These are phyloP conservation scores for Sarocladium oryzae DNA, from an alignment of 2,329 filamentous ascomycete genomes.

Conservation along the genomic window DNA sequence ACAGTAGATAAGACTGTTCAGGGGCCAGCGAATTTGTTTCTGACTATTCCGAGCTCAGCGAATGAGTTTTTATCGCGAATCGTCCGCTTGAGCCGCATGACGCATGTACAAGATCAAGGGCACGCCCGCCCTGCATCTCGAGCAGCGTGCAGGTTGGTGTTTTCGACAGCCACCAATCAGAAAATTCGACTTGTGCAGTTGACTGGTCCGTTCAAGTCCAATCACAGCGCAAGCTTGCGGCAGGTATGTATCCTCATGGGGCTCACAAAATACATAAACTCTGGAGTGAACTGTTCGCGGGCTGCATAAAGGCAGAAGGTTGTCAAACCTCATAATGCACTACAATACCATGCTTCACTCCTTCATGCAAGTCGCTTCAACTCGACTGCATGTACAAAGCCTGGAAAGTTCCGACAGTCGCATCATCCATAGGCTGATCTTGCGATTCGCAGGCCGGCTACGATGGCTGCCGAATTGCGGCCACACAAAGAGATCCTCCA, in stretches of 20 bases:
- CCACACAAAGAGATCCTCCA: neutral
- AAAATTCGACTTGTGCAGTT: neutral
- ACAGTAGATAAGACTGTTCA: no score
- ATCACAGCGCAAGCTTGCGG: neutral
- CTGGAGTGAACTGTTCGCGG: neutral
- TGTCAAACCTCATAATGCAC: no score
- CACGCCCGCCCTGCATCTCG: neutral
- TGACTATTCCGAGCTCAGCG: no score
- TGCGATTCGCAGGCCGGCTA: neutral
- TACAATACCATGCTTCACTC: no score
- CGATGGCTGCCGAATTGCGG: neutral
- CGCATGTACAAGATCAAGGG: no score
- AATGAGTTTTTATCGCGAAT: no score
- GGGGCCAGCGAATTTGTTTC: no score
- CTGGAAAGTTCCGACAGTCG: neutral
- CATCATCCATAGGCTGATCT: neutral
- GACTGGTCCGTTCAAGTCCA: neutral
- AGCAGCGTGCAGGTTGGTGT: neutral
- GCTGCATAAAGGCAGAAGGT: neutral
- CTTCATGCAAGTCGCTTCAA: no score
- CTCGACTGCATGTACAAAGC: neutral
- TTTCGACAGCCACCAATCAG: neutral
- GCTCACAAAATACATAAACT: neutral
- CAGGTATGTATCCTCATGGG: neutral
- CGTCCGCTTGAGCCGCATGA: no score